A percentile compares a stretch with the other conserved stretches of the same genome.
Conservation (phyloP, 163 green algal species). For the Coccomyxa subellipsoidea region DNA sequence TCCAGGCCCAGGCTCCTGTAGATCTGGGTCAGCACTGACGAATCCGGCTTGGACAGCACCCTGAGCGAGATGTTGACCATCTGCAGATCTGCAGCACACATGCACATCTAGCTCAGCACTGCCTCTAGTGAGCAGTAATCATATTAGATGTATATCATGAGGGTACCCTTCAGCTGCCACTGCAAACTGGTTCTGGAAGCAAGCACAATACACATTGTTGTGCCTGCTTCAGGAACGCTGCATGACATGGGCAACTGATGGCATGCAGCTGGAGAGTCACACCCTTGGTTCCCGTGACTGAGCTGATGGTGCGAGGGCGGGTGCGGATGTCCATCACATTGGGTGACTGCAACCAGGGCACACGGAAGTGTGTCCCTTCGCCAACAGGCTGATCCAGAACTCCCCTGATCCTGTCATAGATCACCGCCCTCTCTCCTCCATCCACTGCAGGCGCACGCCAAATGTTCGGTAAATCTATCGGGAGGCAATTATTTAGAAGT, state of each 20-base stretch:
- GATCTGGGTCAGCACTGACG: conserved; percentile 78
- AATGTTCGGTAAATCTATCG: too few relatives aligned
- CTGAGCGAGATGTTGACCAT: conserved; percentile 99
- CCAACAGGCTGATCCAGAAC: conserved; percentile 76
- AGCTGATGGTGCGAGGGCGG: conserved; percentile 86
- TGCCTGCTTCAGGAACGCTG: too few relatives aligned
- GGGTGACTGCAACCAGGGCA: conserved; percentile 86
- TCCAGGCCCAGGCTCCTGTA: conserved; percentile 92
- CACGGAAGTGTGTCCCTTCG: conserved; percentile 92
- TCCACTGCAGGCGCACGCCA: conserved; percentile 84
- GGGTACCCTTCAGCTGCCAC: too few relatives aligned
- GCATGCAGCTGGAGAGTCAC: background rate
- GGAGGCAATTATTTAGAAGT: too few relatives aligned
- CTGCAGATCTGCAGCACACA: conserved; percentile 85
- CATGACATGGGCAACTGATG: too few relatives aligned
- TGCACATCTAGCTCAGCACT: background rate
- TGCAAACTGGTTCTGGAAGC: too few relatives aligned
- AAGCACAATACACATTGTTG: too few relatives aligned
- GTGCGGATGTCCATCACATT: conserved; percentile 96
- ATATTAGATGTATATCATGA: too few relatives aligned
- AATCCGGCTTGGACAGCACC: conserved; percentile 91
- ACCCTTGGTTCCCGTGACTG: conserved; percentile 95
- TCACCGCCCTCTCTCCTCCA: conserved; percentile 91
- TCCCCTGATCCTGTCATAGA: conserved; percentile 95
- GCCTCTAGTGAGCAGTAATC: too few relatives aligned